These are phyloP conservation scores for Rhododendron kiyosumense DNA, from an alignment of 148 eudicot genomes.

Conservation along the genomic window DNA sequence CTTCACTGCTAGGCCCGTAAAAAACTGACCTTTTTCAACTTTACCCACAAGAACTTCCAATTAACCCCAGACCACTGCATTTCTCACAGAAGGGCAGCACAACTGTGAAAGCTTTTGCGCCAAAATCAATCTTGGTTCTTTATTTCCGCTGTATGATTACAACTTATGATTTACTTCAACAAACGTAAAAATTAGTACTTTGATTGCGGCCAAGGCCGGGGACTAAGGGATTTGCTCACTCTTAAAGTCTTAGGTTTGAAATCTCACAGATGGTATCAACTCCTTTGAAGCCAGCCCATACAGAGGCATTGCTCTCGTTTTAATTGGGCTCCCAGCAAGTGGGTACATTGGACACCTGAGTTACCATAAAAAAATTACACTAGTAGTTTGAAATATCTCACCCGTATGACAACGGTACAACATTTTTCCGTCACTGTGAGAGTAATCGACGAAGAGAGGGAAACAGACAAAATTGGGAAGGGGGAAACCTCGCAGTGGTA, in stretches of 20 bases:
- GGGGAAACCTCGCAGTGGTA: constrained; percentile 2
- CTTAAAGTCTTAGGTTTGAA: no score
- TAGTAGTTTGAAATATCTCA: neutral
- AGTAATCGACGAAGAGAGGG: neutral
- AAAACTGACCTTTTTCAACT: neutral
- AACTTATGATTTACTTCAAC: neutral
- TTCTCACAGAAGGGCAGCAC: neutral
- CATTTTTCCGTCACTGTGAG: neutral
- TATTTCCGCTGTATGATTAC: neutral
- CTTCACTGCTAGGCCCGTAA: neutral
- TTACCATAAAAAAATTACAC: no score
- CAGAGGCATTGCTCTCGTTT: no score
- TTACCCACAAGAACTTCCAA: neutral
- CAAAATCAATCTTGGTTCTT: neutral
- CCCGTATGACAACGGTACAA: neutral
- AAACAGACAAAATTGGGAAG: neutral
- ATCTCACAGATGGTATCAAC: no score
- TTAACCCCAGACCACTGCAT: neutral
- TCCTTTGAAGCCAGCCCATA: no score
- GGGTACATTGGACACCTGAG: no score
- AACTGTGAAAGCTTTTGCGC: neutral
- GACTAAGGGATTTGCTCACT: no score
- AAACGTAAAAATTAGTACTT: no score
- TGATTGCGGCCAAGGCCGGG: no score
- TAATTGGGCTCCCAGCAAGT: no score